Evolutionary conservation across 495 filamentous ascomycete species (phyloP).

Genomic region (Annulohypoxylon bovei): DNA sequence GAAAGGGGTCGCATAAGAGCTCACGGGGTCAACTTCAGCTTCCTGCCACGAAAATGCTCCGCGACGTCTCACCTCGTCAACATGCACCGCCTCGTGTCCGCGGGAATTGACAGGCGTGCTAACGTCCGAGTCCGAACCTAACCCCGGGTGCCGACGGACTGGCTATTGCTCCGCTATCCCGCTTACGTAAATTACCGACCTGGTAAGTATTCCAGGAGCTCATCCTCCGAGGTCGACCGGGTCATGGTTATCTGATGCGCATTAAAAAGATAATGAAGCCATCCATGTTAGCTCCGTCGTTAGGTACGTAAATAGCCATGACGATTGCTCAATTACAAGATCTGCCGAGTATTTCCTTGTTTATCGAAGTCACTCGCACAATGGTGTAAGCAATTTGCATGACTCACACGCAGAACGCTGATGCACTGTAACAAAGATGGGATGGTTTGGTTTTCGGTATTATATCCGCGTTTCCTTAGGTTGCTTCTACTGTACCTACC

Average conservation of each 20-base stretch:
- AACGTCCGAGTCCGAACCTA: slow-evolving; percentile 29
- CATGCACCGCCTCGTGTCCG: slow-evolving; percentile 16
- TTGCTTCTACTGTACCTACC: not conserved
- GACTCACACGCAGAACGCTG: slow-evolving; percentile 30
- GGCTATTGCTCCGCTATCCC: slow-evolving; percentile 20
- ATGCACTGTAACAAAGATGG: slow-evolving; percentile 18
- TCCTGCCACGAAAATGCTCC: slow-evolving; percentile 39
- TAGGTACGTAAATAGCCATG: not conserved
- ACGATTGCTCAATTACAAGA: not conserved
- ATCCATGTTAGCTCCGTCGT: not conserved
- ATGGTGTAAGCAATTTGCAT: slow-evolving; percentile 32
- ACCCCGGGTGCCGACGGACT: slow-evolving; percentile 24
- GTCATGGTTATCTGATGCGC: not conserved
- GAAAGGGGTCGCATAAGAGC: not conserved
- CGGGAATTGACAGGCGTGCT: not conserved
- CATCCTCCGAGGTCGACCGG: not conserved
- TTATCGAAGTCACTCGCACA: slow-evolving; percentile 22
- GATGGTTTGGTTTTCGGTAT: slow-evolving; percentile 11
- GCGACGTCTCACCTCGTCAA: slow-evolving; percentile 6
- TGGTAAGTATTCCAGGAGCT: not conserved
- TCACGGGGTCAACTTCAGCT: slow-evolving; percentile 30
- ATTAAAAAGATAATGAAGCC: too few relatives aligned
- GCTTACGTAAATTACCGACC: slow-evolving; percentile 35
- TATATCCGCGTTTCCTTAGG: slow-evolving; percentile 10
- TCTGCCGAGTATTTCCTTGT: slow-evolving; percentile 10